Evolutionary conservation across 306 rosid genomes (phyloP), one percentile per base, ranked within the genome.

Genomic region (Castanospermum australe): DNA sequence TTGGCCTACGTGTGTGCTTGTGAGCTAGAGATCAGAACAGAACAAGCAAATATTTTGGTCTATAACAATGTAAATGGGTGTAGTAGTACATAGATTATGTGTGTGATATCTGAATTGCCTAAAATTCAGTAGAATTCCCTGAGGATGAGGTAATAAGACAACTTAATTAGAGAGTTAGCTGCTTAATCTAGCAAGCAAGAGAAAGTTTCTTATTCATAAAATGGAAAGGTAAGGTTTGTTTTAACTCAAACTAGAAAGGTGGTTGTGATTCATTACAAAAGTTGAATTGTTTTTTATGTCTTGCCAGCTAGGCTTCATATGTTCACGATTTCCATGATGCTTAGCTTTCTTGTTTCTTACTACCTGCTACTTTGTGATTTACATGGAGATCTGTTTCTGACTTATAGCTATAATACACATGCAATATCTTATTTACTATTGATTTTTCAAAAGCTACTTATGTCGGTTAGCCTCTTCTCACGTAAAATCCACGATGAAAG

Each of bases 271-370:
- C 73, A 69, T 25, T 24, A 67, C 41, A 60, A 15, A 55, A 47
- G 71, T 62, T 73, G 35, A 42, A 5, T 65, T 76, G 14, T 60
- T 42, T 77, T 73, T 73, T 78, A 8, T 44, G n/a, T 2, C 69
- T 77, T 70, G 4, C 60, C 22, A 44, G 51, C 64, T 33, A 25
- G 8, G 24, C 39, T 54, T 76, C 36, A 42, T 42, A 78, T 11
- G 35, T 59, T 32, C 79, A 67, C 32, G 68, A 79, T 79, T 83
- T 59, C 55, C 17, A 59, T 55, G 73, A 73, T 67, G 73, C 13
- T 63, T 73, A 47, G 33, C 61, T 38, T 83, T 78, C 30, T 57
- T 28, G 44, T 48, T 18, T 36, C 67, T 76, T n/a, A 41, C 84
- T 41, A 57, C 38, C 71, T 76, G 67, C 22, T 74, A 21, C 71